phyloP scores from a whole-genome alignment of 1,139 yeast genomes.

The Magnusiomyces ingens region DNA sequence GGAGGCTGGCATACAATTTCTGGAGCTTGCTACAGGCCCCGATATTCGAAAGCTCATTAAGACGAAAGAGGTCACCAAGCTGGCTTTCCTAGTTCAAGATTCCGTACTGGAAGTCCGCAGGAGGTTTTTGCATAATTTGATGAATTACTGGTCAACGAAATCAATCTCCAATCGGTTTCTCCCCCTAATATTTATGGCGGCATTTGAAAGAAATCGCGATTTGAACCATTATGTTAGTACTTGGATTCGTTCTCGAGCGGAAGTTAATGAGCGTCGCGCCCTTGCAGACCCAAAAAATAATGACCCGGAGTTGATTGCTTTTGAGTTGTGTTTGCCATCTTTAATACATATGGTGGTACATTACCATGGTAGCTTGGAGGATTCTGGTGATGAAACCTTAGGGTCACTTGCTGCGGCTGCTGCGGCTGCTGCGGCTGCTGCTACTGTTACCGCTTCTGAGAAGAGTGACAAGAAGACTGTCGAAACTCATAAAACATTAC shows the following conservation, averaged over 20 bases:
- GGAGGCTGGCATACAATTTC: conserved; percentile 57
- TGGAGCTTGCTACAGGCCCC: conserved; percentile 58
- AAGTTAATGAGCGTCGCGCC: conserved; percentile 6
- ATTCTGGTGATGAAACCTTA: not conserved
- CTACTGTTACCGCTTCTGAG: conserved; percentile 23
- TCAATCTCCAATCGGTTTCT: conserved; percentile 58
- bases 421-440: conserved; percentile 20
- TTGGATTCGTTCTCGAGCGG: conserved; percentile 66
- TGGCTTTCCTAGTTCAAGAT: conserved; percentile 63
- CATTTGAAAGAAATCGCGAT: conserved; percentile 59
- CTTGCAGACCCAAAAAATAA: conserved; percentile 17
- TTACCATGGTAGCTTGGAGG: conserved; percentile 56
- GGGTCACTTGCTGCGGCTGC: conserved; percentile 16
- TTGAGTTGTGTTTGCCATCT: conserved; percentile 61
- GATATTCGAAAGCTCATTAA: conserved; percentile 48
- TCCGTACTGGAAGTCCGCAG: conserved; percentile 52
- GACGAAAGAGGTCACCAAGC: conserved; percentile 45
- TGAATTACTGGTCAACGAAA: conserved; percentile 46
- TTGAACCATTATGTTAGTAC: conserved; percentile 49
- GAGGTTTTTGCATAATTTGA: conserved; percentile 46
- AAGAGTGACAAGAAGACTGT: conserved; percentile 19
- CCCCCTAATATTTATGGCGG: conserved; percentile 63
- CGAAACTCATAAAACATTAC: conserved; percentile 12
- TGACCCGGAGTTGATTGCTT: conserved; percentile 27
- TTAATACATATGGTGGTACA: conserved; percentile 68